phyloP scores from a whole-genome alignment of 495 filamentous ascomycete genomes.

The Trichocladium uniseriatum region DNA sequence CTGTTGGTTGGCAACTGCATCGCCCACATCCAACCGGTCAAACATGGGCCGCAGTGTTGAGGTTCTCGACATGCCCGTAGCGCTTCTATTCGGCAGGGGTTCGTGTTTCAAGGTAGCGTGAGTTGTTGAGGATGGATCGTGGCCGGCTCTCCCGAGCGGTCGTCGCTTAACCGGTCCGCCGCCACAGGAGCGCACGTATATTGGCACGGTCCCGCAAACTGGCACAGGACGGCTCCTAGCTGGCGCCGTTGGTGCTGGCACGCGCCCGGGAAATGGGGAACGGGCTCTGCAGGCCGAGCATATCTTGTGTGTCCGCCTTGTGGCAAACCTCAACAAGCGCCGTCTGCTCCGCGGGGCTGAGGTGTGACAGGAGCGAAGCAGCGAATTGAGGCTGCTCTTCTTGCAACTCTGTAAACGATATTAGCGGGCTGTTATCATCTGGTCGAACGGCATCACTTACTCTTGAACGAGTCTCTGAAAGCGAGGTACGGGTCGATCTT shows the following conservation, averaged over 20 bases:
- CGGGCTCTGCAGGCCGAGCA: constrained; percentile 24
- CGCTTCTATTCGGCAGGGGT: too few species aligned
- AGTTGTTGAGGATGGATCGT: too few species aligned
- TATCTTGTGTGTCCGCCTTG: constrained; percentile 55
- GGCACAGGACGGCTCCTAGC: constrained; percentile 15
- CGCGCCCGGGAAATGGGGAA: constrained; percentile 14
- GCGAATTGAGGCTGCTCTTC: constrained; percentile 87
- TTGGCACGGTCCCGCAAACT: too few species aligned
- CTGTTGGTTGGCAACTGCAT: too few species aligned
- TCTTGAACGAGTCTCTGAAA: constrained; percentile 70
- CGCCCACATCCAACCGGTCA: too few species aligned
- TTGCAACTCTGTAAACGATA: constrained; percentile 59
- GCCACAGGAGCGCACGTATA: too few species aligned
- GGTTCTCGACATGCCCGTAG: too few species aligned
- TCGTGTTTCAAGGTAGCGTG: too few species aligned
- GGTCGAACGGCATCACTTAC: constrained; percentile 46
- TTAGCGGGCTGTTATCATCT: background rate
- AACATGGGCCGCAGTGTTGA: too few species aligned
- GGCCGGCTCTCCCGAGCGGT: too few species aligned
- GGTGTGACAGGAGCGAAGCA: constrained; percentile 63
- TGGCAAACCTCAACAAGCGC: constrained; percentile 72
- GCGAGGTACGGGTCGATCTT: constrained; percentile 86
- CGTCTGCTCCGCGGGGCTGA: constrained; percentile 71
- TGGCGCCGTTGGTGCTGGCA: constrained; percentile 19
- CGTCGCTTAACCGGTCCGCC: too few species aligned